These are phyloP conservation scores for Fonsecaea erecta DNA, from an alignment of 2,329 filamentous ascomycete genomes.

Conservation along the genomic window DNA sequence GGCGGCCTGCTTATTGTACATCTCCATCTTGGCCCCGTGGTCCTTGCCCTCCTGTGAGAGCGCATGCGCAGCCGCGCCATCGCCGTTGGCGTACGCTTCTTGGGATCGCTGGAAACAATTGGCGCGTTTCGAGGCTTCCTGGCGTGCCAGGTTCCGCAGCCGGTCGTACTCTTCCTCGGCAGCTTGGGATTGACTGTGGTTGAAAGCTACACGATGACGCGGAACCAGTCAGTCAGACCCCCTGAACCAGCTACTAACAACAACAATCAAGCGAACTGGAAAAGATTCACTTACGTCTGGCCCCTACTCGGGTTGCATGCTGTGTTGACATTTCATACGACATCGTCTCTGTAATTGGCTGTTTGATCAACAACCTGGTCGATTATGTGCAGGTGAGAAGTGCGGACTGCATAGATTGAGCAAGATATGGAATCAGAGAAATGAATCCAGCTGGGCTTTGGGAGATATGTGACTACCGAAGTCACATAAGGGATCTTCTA, in stretches of 20 bases:
- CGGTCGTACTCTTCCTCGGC: conserved; percentile 90
- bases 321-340: conserved; percentile 48
- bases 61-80: conserved; percentile 80
- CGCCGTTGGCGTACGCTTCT: conserved; percentile 80
- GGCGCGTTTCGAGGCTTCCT: conserved; percentile 77
- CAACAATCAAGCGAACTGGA: background rate
- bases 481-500: background rate
- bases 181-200: conserved; percentile 68
- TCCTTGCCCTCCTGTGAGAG: conserved; percentile 83
- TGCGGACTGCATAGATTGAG: background rate
- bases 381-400: background rate
- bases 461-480: background rate
- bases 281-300: conserved; percentile 30
- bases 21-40: conserved; percentile 82
- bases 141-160: conserved; percentile 78
- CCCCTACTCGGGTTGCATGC: conserved; percentile 42
- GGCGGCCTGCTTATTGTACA: conserved; percentile 87
- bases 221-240: background rate
- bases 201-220: conserved; percentile 66
- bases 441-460: background rate
- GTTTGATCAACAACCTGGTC: background rate
- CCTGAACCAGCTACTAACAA: background rate
- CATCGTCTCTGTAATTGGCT: conserved; percentile 38
- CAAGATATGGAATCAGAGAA: background rate
- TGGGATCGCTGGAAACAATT: conserved; percentile 78